Evolutionary conservation across 2,329 filamentous ascomycete species (phyloP).

Genomic region (Cladosporium oxysporum): DNA sequence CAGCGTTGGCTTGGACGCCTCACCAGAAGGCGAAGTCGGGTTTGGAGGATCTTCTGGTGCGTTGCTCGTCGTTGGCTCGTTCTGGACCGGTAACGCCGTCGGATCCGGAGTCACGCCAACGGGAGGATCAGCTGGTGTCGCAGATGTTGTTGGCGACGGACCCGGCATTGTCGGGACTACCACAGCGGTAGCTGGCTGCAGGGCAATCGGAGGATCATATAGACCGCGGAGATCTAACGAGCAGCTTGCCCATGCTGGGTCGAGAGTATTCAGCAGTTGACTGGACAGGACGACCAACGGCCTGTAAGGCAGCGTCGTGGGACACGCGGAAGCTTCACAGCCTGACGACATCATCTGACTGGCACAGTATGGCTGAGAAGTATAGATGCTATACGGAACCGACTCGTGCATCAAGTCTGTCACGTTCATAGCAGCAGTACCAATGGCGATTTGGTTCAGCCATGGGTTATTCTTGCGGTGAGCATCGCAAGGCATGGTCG

Average conservation of each 20-base stretch:
- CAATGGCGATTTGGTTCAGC: background rate
- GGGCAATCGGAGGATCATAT: slow-evolving; percentile 2
- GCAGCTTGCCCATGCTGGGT: slow-evolving; percentile 7
- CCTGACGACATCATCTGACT: background rate
- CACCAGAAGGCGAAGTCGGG: background rate
- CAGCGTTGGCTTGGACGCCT: background rate
- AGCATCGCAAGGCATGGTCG: background rate
- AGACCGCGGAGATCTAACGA: slow-evolving; percentile 1
- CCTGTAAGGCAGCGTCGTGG: background rate
- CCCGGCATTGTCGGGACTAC: background rate
- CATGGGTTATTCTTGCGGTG: background rate
- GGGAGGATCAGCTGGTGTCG: background rate
- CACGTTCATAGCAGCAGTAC: slow-evolving; percentile 4
- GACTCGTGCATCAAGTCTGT: slow-evolving; percentile 4
- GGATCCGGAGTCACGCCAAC: background rate
- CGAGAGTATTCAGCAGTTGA: background rate
- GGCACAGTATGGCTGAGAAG: slow-evolving; percentile 2
- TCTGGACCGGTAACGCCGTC: background rate
- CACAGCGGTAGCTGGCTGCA: background rate
- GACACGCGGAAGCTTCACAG: background rate
- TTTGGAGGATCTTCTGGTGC: background rate
- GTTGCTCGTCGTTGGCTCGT: background rate
- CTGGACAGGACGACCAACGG: slow-evolving; percentile 1
- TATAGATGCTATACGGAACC: slow-evolving; percentile 13
- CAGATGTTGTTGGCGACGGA: background rate